phyloP scores from a whole-genome alignment of 805 yeast species.

The Metschnikowia similis region DNA sequence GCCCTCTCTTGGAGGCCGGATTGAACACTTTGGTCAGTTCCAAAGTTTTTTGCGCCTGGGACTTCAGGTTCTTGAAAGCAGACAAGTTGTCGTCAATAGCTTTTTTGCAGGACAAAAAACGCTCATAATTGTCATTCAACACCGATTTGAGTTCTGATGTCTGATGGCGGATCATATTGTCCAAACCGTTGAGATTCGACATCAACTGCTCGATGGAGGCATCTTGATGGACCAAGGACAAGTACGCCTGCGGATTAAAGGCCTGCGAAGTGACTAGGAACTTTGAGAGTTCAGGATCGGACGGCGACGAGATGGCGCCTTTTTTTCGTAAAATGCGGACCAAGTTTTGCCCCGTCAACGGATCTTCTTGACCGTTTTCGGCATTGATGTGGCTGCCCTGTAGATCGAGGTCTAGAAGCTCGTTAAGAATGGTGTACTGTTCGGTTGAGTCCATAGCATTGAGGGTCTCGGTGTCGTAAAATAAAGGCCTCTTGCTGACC shows the following conservation, averaged over 20 bases:
- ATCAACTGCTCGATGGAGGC: conserved; percentile 34
- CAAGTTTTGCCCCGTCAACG: conserved; percentile 29
- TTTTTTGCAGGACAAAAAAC: conserved; percentile 34
- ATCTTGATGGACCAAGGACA: conserved; percentile 34
- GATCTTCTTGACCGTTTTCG: conserved; percentile 30
- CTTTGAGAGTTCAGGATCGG: conserved; percentile 29
- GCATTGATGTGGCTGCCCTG: conserved; percentile 9
- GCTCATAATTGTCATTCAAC: conserved; percentile 33
- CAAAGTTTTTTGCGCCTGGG: conserved; percentile 31
- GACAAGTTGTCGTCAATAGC: conserved; percentile 37
- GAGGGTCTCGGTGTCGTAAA: conserved; percentile 18
- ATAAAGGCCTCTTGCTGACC: conserved; percentile 17
- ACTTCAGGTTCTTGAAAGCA: conserved; percentile 31
- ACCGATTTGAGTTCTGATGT: conserved; percentile 33
- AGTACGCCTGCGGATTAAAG: conserved; percentile 33
- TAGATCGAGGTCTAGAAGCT: conserved; percentile 18
- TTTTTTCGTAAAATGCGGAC: conserved; percentile 22
- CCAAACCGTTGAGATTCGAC: conserved; percentile 27
- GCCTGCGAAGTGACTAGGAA: conserved; percentile 34
- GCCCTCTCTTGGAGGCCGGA: conserved; percentile 24
- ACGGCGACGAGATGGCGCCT: conserved; percentile 22
- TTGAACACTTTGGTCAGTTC: conserved; percentile 35
- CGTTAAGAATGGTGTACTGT: conserved; percentile 28
- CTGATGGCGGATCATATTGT: conserved; percentile 31
- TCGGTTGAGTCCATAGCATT: conserved; percentile 22